Evolutionary conservation across 75 land plant genomes (phyloP), one percentile per base, ranked within the genome.

Genomic region (Pinus tabuliformis): DNA sequence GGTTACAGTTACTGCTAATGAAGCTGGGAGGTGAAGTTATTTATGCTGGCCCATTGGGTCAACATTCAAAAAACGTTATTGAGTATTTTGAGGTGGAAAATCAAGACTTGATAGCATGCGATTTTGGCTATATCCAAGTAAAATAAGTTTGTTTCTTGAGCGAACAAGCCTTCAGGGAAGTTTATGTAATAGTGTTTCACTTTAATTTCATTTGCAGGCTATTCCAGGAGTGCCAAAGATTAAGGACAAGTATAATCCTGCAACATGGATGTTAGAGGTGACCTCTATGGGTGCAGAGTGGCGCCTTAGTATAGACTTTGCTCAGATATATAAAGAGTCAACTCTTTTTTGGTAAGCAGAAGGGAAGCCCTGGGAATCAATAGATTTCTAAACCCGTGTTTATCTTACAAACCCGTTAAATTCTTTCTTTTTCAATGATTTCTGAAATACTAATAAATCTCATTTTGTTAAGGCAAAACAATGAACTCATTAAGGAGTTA

Each of bases 211-310:
- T 28, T 71, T 21, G 13, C 30, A 89, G 91, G 84, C 58, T 18
- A 75, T 91, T 57, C 42, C 76, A 4, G 92, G 90, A 68, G 83
- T 88, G 16, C 72, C 66, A 42, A 84, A 82, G 62, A 88, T 90
- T 11, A 84, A 82, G 80, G 87, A 86, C 59, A 86, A 85, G 11
- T 84, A 86, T 72, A 90, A 90, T 76, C 95, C 92, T 3, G 92
- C 92, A 30, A 84, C 95, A 21, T 90, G 91, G 94, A 89, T 91
- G 94, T 39, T 92, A 74, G 95, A 92, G 58, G 84, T 92, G 49
- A 82, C 89, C 11, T 49, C 85, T 42, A 4, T 71, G 13, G 74
- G 81, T 12, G 85, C 88, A 74, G 93, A 92, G 82, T 36, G 70
- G 11, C 63, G 71, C 49, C 33, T 90, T 58, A 82, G 85, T 13